Base-by-base conservation (phyloP, 139 green algal species). In the Asterochloris erici region DNA sequence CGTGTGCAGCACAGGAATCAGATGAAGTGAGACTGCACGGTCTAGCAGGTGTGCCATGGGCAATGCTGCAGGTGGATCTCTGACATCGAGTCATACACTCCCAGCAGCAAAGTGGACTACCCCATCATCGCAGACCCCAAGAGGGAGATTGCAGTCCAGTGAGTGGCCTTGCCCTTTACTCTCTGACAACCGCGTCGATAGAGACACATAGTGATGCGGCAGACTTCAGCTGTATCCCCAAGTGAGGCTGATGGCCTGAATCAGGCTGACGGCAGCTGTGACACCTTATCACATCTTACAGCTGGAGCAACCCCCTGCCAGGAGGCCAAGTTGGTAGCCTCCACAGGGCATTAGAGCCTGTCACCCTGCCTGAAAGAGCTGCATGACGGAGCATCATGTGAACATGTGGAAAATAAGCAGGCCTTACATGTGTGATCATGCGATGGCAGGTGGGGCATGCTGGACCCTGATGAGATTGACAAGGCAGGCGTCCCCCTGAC, bases 381-480 rank as follows among this genome's bases (percentile, higher is more conserved):
- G 19, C 66, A 73, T 23, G 23, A 73, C 23, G 9, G 19, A 24
- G 21, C 19, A 27, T 23, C 66, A 6, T 54, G 38, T 54, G 38
- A 2, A 54, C 38, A 54, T 54, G 38, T 54, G 38, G 38, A 54
- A 54, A 54, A 10, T 6, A 54, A 54, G 38, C 38, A 54, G 73
- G 21, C 12, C 73, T 38, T 54, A 54, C 38, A 54, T 54, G 38
- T 54, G 38, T 6, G 38, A 6, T 54, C 6, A 54, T 6, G 38
- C 38, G 4, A 2, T 54, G 38, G 24, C 60, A 79, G 81, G 81
- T 91, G 85, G 73, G 91, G 91, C 60, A 96, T 95, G 89, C 78
- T 95, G 68, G 92, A 95, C 73, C 87, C 92, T n/a, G 92, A 91
- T 54, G 92, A 95, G 81, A 90, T 92, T 80, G 89, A 94, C 47